Percentiles rank a stretch among this genome's conserved stretches.
These are phyloP conservation scores for Fonsecaea nubica DNA, from an alignment of 2,329 filamentous ascomycete species.

Conservation along the genomic window DNA sequence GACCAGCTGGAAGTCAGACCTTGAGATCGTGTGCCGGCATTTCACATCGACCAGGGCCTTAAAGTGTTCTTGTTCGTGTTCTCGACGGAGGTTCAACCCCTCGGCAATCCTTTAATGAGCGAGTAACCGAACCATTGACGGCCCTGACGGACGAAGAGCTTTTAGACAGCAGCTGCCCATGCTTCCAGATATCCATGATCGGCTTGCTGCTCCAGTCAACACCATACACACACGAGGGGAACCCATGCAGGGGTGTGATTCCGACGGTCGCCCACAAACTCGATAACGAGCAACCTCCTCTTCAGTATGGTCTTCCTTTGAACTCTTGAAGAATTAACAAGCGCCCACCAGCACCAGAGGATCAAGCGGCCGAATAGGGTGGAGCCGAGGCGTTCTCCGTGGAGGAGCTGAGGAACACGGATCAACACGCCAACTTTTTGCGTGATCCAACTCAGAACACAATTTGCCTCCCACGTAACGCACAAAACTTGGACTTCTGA, in stretches of 20 bases:
- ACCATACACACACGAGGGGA: neutral
- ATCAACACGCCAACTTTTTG: neutral
- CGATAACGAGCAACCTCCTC: neutral
- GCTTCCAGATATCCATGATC: neutral
- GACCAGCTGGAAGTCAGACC: slow-evolving; percentile 24
- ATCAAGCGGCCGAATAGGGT: neutral
- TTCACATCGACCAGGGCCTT: neutral
- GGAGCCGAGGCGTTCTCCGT: neutral
- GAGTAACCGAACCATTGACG: neutral
- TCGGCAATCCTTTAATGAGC: neutral
- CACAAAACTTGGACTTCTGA: neutral
- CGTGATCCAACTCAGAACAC: neutral
- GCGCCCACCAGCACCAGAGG: neutral
- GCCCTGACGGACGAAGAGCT: neutral
- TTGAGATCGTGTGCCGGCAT: slow-evolving; percentile 11
- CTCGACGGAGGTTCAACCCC: neutral
- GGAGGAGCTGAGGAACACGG: neutral
- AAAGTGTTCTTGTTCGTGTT: neutral
- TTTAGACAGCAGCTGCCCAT: neutral
- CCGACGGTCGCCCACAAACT: neutral
- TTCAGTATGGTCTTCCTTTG: neutral
- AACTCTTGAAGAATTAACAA: neutral
- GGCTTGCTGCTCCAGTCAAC: neutral
- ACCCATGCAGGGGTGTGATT: neutral
- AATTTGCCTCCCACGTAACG: neutral